Evolutionary conservation across 2,329 filamentous ascomycete genomes (phyloP).

Genomic region (Ophiognomonia clavigignenti-juglandacearum): DNA sequence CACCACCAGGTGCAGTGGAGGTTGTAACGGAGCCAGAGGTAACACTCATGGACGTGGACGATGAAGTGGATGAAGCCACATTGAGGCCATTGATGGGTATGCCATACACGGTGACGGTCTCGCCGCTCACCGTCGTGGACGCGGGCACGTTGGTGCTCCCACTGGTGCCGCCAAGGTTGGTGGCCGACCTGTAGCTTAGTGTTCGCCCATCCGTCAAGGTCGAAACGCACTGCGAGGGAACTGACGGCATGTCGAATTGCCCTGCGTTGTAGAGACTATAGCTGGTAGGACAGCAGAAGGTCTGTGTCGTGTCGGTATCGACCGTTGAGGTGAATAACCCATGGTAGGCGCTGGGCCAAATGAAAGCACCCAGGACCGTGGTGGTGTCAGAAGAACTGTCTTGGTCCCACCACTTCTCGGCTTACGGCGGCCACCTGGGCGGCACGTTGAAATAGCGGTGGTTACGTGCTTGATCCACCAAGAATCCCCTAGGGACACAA

Average conservation of each 20-base stretch:
- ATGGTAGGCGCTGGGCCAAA: conserved; percentile 3
- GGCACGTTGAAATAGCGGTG: not conserved
- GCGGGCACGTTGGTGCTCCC: not conserved
- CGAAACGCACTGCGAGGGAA: conserved; percentile 9
- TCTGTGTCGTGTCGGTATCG: conserved; percentile 1
- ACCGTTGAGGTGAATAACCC: not conserved
- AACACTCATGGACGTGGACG: not conserved
- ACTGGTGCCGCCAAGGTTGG: not conserved
- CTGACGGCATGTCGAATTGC: not conserved
- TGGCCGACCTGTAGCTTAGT: not conserved
- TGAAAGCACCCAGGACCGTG: conserved; percentile 1
- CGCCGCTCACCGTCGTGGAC: not conserved
- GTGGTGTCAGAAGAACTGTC: not conserved
- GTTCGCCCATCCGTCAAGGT: conserved; percentile 1
- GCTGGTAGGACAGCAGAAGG: conserved; percentile 6
- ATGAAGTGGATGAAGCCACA: not conserved
- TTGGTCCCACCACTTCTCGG: conserved; percentile 10
- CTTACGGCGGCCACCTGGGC: conserved; percentile 14
- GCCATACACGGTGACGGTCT: not conserved
- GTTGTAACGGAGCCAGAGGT: not conserved
- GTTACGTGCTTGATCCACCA: conserved; percentile 2
- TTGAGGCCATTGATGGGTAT: conserved; percentile 7
- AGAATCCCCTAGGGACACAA: conserved; percentile 2
- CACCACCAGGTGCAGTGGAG: not conserved
- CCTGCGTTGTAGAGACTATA: conserved; percentile 5